A percentile compares a stretch with the other conserved stretches of the same genome.
phyloP scores from a whole-genome alignment of 371 early-diverging fungal species.

The Mucor velutinosus region DNA sequence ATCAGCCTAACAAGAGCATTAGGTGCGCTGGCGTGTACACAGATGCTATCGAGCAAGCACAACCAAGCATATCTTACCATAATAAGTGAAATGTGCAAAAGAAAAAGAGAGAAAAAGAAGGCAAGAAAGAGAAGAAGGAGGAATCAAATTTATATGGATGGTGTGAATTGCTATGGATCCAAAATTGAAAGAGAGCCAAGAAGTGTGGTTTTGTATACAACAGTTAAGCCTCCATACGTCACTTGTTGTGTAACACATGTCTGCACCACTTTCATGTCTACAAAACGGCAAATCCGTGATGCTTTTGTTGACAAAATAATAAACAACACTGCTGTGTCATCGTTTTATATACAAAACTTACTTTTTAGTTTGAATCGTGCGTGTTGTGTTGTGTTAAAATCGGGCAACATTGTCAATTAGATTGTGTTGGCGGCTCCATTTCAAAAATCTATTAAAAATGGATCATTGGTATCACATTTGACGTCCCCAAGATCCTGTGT shows the following conservation, averaged over 20 bases:
- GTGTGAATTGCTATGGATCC: not conserved
- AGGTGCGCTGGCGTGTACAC: too few relatives aligned
- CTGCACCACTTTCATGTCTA: not conserved
- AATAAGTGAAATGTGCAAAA: not conserved
- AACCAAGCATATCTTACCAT: not conserved
- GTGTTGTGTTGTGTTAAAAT: not conserved
- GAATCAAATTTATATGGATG: not conserved
- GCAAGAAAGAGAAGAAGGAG: not conserved
- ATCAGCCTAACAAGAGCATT: slow-evolving; percentile 76
- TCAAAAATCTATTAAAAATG: too few relatives aligned
- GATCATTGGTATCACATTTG: too few relatives aligned
- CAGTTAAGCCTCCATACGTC: not conserved
- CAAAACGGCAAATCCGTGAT: not conserved
- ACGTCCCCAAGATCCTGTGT: too few relatives aligned
- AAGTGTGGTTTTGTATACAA: not conserved
- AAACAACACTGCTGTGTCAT: not conserved
- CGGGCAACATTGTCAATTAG: not conserved
- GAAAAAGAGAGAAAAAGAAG: not conserved
- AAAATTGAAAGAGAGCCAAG: not conserved
- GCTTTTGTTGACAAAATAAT: not conserved
- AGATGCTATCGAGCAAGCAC: too few relatives aligned
- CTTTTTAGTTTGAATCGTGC: not conserved
- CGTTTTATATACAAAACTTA: not conserved
- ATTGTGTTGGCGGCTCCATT: too few relatives aligned
- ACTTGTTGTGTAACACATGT: not conserved